Percentiles rank a stretch among this genome's conserved stretches.
These are phyloP conservation scores for Piper longum DNA, from an alignment of 164 flowering plant species.

Conservation along the genomic window DNA sequence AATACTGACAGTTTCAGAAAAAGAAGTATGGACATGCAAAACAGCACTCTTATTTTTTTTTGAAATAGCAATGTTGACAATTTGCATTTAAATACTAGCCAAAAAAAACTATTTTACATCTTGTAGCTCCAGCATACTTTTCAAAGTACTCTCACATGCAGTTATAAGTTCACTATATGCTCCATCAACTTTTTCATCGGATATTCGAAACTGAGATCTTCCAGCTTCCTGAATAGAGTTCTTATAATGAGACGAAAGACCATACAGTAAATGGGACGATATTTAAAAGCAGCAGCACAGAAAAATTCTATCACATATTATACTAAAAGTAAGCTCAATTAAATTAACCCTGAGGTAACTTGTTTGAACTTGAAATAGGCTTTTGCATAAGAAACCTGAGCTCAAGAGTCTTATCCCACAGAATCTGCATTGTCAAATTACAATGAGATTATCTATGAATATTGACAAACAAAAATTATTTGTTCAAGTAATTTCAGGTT, in stretches of 20 bases:
- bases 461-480: neutral
- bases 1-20: neutral
- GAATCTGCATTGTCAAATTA: slow-evolving; percentile 32
- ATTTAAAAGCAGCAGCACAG: neutral
- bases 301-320: neutral
- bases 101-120: slow-evolving; percentile 31
- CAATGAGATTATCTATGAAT: neutral
- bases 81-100: neutral
- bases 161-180: slow-evolving; percentile 57
- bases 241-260: neutral
- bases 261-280: neutral
- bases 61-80: no score
- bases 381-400: slow-evolving; percentile 77
- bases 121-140: slow-evolving; percentile 57
- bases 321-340: neutral
- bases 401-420: slow-evolving; percentile 86
- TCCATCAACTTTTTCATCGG: slow-evolving; percentile 26
- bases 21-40: neutral
- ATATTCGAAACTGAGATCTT: slow-evolving; percentile 44
- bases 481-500: neutral
- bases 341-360: slow-evolving; percentile 59
- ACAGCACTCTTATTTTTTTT: neutral
- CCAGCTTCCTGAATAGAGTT: slow-evolving; percentile 47
- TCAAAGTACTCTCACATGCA: slow-evolving; percentile 54
- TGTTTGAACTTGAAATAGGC: slow-evolving; percentile 59